Base-by-base conservation (phyloP, 73 alveolate species). In the Paramecium caudatum region DNA sequence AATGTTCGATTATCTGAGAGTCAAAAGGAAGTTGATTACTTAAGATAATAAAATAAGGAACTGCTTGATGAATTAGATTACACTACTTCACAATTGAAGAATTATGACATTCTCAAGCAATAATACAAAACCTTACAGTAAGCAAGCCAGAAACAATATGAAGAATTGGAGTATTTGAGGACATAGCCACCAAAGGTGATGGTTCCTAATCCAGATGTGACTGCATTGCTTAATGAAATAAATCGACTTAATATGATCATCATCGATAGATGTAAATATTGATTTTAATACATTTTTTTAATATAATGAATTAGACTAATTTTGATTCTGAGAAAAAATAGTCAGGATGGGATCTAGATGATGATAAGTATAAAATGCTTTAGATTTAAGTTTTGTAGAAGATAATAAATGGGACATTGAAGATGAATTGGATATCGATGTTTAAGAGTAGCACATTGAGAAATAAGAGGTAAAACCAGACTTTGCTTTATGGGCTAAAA, bases 191-290 rank as follows among this genome's bases (percentile, higher is more conserved):
- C 80, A 19, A 55, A 17, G 1, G 13, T 55, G 13, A 4, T 55
- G 9, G 80, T 55, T 5, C 80, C 80, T 4, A 55, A 55, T 5
- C 80, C 80, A 55, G 80, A 55, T 55, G 80, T 55, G 10, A 55
- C 80, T 5, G 80, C 80, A 23, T 43, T 55, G 0, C 30, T 27
- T 55, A 55, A 43, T 27, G 80, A 55, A 21, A 55, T 55, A 6
- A 55, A 55, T 23, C 41, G 80, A 10, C 30, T 55, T 27, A 55
- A 55, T 55, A 12, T 43, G 9, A 55, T 23, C 30, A 55, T 55
- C 13, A 27, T 27, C 23, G 23, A 23, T 27, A 55, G 23, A 43
- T 55, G 80, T 21, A 55, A 55, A 21, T 27, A 55, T 55, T 55
- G 48, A 39, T 39, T 39, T 39, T 5, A 39, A 39, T 39, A 6